Percentiles rank a stretch among this genome's conserved stretches.
Evolutionary conservation across 192 early-diverging fungal genomes (phyloP).

Genomic region (Backusella liffmaniae): DNA sequence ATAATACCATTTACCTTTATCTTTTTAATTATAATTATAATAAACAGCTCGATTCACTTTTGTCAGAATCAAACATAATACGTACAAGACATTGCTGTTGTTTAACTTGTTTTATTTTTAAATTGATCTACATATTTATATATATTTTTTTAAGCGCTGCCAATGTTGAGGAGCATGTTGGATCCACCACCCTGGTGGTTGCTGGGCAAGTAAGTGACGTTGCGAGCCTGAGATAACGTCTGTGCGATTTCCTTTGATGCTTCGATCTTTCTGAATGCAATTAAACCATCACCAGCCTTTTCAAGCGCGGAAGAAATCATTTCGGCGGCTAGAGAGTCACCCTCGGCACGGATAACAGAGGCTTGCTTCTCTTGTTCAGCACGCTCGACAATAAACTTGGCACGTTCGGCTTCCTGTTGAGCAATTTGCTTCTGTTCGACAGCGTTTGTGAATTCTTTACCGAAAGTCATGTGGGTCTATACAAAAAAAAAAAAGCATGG

Average conservation of each 20-base stretch:
- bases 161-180: conserved; percentile 78
- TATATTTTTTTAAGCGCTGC: conserved; percentile 4
- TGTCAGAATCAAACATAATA: no score
- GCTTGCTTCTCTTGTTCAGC: conserved; percentile 99
- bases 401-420: conserved; percentile 99
- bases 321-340: conserved; percentile 93
- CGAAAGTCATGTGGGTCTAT: conserved; percentile 97
- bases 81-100: neutral
- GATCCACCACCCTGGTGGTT: conserved; percentile 48
- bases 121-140: conserved; percentile 1
- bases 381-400: conserved; percentile 93
- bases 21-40: neutral
- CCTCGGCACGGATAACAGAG: conserved; percentile 95
- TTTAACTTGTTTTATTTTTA: neutral
- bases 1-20: neutral
- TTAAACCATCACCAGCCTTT: conserved; percentile 89
- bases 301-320: conserved; percentile 84
- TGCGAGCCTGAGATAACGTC: conserved; percentile 76
- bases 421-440: conserved; percentile 99
- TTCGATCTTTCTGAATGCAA: conserved; percentile 96
- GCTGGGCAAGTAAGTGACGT: conserved; percentile 90
- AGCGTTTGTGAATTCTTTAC: conserved; percentile 97
- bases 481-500: no score
- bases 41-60: neutral
- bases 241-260: conserved; percentile 94